These are phyloP conservation scores for Aspergillus haitiensis DNA, from an alignment of 495 filamentous ascomycete species.

Conservation along the genomic window DNA sequence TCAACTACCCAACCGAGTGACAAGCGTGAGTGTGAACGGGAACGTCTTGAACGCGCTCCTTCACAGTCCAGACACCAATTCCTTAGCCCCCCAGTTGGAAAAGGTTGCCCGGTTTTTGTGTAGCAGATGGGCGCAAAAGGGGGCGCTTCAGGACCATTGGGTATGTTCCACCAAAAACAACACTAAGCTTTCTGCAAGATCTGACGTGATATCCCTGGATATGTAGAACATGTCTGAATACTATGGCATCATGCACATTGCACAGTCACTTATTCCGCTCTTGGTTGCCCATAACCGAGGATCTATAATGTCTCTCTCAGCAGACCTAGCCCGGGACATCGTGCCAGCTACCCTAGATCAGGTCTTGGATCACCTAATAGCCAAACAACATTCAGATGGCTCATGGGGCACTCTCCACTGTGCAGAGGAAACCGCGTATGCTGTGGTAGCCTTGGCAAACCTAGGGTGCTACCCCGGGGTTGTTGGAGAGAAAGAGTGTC, in stretches of 20 bases:
- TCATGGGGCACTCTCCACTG: constrained; percentile 10
- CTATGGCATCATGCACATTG: constrained; percentile 13
- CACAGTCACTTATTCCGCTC: constrained; percentile 7
- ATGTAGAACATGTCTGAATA: constrained; percentile 12
- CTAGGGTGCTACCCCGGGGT: background rate
- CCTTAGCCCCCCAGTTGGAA: constrained; percentile 1
- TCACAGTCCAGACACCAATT: constrained; percentile 5
- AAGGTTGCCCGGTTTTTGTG: constrained; percentile 8
- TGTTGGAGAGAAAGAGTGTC: background rate
- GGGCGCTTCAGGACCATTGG: constrained; percentile 3
- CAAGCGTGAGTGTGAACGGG: constrained; percentile 14
- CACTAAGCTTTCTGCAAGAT: background rate
- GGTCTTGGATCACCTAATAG: background rate
- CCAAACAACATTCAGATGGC: constrained; percentile 6
- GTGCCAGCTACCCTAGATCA: background rate
- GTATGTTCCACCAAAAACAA: no score
- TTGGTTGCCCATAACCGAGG: background rate
- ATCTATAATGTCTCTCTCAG: background rate
- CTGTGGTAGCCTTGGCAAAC: constrained; percentile 7
- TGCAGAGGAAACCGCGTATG: constrained; percentile 12
- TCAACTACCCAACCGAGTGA: constrained; percentile 7
- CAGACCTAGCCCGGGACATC: background rate
- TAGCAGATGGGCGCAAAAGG: constrained; percentile 1
- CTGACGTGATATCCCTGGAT: background rate
- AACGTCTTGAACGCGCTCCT: constrained; percentile 11